Evolutionary conservation across 257 asterid genomes (phyloP).

Genomic region (Jaltomata sinuosa): DNA sequence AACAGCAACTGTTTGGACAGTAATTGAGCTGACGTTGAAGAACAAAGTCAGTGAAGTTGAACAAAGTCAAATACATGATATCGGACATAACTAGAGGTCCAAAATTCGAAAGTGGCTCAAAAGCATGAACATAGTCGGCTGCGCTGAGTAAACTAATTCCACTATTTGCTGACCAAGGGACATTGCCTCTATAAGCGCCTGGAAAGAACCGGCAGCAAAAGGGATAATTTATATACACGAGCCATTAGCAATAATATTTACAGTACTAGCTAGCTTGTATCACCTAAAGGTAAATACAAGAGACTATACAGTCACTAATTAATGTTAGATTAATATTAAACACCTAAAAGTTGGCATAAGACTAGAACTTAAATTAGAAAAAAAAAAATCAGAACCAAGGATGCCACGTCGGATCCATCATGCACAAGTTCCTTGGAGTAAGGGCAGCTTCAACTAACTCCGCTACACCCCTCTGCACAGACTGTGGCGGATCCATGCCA

Average conservation of each 20-base stretch:
- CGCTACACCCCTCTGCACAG: conserved; percentile 92
- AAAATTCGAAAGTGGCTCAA: too few relatives aligned
- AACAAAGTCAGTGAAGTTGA: too few relatives aligned
- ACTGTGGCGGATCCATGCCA: conserved; percentile 84
- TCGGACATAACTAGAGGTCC: too few relatives aligned
- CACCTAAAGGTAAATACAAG: neutral
- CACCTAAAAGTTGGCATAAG: neutral
- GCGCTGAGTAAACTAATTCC: neutral
- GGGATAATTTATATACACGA: neutral
- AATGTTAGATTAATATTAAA: neutral
- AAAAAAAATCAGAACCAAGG: conserved; percentile 63
- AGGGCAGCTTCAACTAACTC: conserved; percentile 95
- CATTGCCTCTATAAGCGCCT: neutral
- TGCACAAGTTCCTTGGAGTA: conserved; percentile 88
- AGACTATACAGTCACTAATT: neutral
- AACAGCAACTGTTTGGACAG: neutral
- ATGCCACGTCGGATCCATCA: conserved; percentile 99
- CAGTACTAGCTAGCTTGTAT: neutral
- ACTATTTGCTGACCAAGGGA: neutral
- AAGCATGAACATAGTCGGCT: too few relatives aligned
- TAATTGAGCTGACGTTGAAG: too few relatives aligned
- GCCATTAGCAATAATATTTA: neutral
- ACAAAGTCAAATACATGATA: too few relatives aligned
- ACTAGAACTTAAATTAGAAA: neutral
- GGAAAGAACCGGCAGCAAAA: neutral